Conservation (phyloP, 176 grass and related monocot genomes). For the Paspalum vaginatum region DNA sequence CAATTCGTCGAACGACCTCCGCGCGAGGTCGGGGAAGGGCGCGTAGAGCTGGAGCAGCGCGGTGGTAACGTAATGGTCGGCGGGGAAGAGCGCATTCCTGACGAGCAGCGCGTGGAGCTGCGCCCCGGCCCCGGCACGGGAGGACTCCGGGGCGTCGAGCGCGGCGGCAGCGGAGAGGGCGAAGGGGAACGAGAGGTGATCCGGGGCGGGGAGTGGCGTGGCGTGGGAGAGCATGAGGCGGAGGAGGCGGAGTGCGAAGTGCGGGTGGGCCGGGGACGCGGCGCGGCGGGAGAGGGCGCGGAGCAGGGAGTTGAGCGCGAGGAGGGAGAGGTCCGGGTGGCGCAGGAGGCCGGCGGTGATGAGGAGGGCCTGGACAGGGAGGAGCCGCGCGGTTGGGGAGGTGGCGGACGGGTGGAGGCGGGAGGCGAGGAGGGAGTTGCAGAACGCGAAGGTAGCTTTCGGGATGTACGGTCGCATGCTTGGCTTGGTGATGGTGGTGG, state of each 20-base stretch:
- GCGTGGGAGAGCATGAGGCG: slow-evolving; percentile 58
- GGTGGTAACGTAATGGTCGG: slow-evolving; percentile 83
- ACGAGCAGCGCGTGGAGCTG: slow-evolving; percentile 67
- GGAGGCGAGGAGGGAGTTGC: slow-evolving; percentile 56
- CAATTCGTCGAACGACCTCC: slow-evolving; percentile 70
- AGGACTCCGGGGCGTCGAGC: slow-evolving; percentile 6
- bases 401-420: slow-evolving; percentile 42
- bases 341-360: slow-evolving; percentile 50
- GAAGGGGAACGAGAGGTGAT: slow-evolving; percentile 89
- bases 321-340: slow-evolving; percentile 53
- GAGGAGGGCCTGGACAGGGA: slow-evolving; percentile 61
- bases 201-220: slow-evolving; percentile 53
- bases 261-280: slow-evolving; percentile 48
- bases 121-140: slow-evolving; percentile 30
- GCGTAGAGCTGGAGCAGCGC: slow-evolving; percentile 67
- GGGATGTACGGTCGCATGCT: slow-evolving; percentile 54
- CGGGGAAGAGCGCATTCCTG: slow-evolving; percentile 66
- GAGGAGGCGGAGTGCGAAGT: slow-evolving; percentile 58
- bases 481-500: too few species aligned
- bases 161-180: slow-evolving; percentile 61
- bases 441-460: slow-evolving; percentile 54
- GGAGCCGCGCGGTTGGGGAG: slow-evolving; percentile 29
- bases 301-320: slow-evolving; percentile 64
- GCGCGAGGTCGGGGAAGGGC: slow-evolving; percentile 31
- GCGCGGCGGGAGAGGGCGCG: slow-evolving; percentile 48